These are phyloP conservation scores for Cryptococcus amylolentus DNA, from an alignment of 1,284 basidiomycete species.

Conservation along the genomic window DNA sequence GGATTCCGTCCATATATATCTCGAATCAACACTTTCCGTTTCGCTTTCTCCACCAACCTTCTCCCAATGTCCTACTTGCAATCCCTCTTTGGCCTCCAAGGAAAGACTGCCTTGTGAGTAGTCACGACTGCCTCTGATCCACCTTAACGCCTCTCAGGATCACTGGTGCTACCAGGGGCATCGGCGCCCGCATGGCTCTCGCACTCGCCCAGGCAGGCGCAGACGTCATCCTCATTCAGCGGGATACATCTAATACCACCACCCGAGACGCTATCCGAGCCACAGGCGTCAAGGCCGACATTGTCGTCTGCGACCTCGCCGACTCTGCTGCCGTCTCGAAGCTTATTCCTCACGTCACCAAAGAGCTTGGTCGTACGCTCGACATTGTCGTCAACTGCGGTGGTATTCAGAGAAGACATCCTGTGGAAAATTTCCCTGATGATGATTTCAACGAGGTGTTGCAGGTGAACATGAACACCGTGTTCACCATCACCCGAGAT, in stretches of 20 bases:
- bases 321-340: conserved; percentile 65
- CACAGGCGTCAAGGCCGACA: conserved; percentile 50
- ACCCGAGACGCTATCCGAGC: conserved; percentile 60
- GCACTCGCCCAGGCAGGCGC: conserved; percentile 63
- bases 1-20: background rate
- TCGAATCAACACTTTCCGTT: background rate
- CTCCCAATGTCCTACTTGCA: conserved; percentile 41
- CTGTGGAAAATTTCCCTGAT: conserved; percentile 76
- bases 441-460: conserved; percentile 83
- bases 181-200: conserved; percentile 49
- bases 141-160: conserved; percentile 18
- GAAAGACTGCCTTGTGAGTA: conserved; percentile 52
- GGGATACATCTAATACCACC: conserved; percentile 57
- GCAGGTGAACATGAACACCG: conserved; percentile 52
- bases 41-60: background rate
- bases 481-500: conserved; percentile 51
- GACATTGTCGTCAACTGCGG: conserved; percentile 91
- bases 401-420: conserved; percentile 84
- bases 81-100: conserved; percentile 50
- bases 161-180: conserved; percentile 49
- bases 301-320: conserved; percentile 72
- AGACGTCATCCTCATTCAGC: conserved; percentile 71
- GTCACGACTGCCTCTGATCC: conserved; percentile 40
- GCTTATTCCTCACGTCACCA: conserved; percentile 56
- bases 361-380: conserved; percentile 54